Conservation (phyloP, 305 asterid species). For the Plantago coronopus region DNA sequence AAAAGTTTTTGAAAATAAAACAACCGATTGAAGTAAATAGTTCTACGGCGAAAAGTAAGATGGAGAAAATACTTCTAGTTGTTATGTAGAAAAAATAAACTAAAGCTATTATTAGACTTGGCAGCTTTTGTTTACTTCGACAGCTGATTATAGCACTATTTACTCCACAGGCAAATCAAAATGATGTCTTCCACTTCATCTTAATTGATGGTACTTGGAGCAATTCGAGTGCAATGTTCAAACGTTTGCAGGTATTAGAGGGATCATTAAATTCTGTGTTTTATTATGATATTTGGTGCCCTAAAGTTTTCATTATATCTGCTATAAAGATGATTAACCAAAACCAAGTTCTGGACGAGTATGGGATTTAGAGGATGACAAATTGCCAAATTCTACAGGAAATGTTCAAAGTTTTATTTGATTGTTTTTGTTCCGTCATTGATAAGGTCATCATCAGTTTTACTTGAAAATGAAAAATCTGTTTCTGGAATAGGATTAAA, state of each 20-base stretch:
- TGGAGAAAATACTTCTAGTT: too few relatives aligned
- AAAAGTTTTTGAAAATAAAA: too few relatives aligned
- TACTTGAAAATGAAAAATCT: too few relatives aligned
- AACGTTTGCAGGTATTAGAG: constrained; percentile 72
- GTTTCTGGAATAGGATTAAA: too few relatives aligned
- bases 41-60: too few relatives aligned
- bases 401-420: too few relatives aligned
- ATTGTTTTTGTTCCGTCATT: too few relatives aligned
- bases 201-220: constrained; percentile 97
- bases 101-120: background rate
- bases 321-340: too few relatives aligned
- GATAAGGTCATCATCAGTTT: too few relatives aligned
- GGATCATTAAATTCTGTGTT: constrained; percentile 4
- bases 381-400: background rate
- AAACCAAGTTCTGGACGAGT: background rate
- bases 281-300: background rate
- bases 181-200: constrained; percentile 53
- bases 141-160: constrained; percentile 16
- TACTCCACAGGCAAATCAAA: constrained; percentile 38
- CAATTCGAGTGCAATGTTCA: constrained; percentile 90
- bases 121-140: constrained; percentile 12
- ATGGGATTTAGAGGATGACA: background rate
- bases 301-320: too few relatives aligned
- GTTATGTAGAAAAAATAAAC: too few relatives aligned
- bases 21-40: too few relatives aligned